A percentile compares a stretch with the other conserved stretches of the same genome.
phyloP scores from a whole-genome alignment of 257 asterid genomes.

The Solanum etuberosum region DNA sequence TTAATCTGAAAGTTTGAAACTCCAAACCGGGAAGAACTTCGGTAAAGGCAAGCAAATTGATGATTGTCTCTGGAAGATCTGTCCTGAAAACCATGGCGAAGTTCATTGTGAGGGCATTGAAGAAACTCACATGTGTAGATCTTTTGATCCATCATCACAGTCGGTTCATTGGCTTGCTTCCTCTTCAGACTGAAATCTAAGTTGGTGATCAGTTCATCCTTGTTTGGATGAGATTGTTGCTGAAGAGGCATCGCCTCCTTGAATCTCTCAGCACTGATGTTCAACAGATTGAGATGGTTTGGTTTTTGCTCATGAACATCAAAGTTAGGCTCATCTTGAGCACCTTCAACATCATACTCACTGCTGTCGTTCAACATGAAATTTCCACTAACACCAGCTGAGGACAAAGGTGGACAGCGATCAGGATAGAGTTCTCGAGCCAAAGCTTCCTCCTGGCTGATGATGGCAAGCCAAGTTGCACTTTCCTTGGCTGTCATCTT shows the following conservation, averaged over 20 bases:
- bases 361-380: conserved; percentile 39
- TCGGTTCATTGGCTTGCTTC: conserved; percentile 34
- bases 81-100: conserved; percentile 50
- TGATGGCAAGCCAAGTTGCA: conserved; percentile 75
- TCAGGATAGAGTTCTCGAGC: conserved; percentile 73
- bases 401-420: conserved; percentile 38
- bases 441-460: conserved; percentile 67
- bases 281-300: conserved; percentile 26
- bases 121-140: conserved; percentile 59
- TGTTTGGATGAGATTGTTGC: conserved; percentile 20
- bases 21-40: conserved; percentile 22
- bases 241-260: conserved; percentile 24
- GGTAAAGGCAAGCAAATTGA: conserved; percentile 52
- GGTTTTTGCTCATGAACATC: conserved; percentile 72
- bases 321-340: conserved; percentile 31
- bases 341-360: conserved; percentile 76
- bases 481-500: conserved; percentile 93
- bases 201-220: conserved; percentile 32
- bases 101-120: conserved; percentile 58
- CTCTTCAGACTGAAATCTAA: conserved; percentile 58
- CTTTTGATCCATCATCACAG: conserved; percentile 36
- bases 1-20: conserved; percentile 26
- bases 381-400: conserved; percentile 39
- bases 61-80: conserved; percentile 54
- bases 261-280: conserved; percentile 24